Percentiles rank a stretch among this genome's conserved stretches.
These are phyloP conservation scores for Chenopodium album DNA, from an alignment of 148 eudicot genomes.

Conservation along the genomic window DNA sequence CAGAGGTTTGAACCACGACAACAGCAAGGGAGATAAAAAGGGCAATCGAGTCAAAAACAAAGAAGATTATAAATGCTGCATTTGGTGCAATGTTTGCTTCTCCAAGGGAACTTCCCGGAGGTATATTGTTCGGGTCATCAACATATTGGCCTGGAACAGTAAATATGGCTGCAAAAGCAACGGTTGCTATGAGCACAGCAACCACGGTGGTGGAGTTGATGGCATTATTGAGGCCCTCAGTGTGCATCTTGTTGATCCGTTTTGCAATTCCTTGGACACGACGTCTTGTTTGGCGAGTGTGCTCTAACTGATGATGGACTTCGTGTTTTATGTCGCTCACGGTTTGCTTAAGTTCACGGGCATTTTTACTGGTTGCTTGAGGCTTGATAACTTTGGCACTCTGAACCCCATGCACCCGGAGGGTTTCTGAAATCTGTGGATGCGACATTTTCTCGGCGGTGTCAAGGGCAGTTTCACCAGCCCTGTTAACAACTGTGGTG, in stretches of 20 bases:
- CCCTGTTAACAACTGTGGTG: constrained; percentile 55
- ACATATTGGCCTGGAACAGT: constrained; percentile 71
- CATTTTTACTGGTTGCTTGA: constrained; percentile 46
- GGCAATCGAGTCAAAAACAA: constrained; percentile 66
- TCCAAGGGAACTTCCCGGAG: constrained; percentile 60
- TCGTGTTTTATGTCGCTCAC: constrained; percentile 86
- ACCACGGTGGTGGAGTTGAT: constrained; percentile 81
- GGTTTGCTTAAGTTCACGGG: constrained; percentile 64
- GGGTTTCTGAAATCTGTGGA: constrained; percentile 40
- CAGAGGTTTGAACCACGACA: constrained; percentile 80
- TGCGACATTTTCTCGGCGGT: constrained; percentile 64
- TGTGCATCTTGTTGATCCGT: constrained; percentile 71
- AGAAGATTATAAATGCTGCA: constrained; percentile 51
- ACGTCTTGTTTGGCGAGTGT: constrained; percentile 65
- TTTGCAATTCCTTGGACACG: constrained; percentile 73
- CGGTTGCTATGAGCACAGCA: constrained; percentile 78
- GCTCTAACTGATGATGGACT: constrained; percentile 75
- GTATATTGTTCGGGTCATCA: constrained; percentile 48
- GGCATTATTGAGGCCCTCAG: constrained; percentile 76
- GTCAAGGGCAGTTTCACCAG: constrained; percentile 72
- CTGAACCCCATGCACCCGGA: constrained; percentile 57
- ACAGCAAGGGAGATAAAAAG: constrained; percentile 84
- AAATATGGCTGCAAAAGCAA: constrained; percentile 81
- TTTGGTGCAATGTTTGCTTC: constrained; percentile 69
- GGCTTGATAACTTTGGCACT: constrained; percentile 53